Evolutionary conservation across 2,329 filamentous ascomycete genomes (phyloP).

Genomic region (Aspergillus brasiliensis): DNA sequence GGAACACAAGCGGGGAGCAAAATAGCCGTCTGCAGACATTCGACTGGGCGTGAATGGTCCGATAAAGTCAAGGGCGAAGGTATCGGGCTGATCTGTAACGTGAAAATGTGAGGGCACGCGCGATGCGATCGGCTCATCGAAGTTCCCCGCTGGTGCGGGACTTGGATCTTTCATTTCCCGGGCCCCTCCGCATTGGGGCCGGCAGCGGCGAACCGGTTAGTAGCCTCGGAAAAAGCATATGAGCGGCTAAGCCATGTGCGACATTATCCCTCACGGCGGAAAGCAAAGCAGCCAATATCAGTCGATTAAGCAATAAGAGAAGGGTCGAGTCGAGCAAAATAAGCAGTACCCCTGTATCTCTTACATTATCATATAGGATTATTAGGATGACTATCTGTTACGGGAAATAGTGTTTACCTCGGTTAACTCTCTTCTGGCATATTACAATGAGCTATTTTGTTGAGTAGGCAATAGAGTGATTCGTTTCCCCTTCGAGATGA

Average conservation of each 20-base stretch:
- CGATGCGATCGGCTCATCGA: conserved; percentile 19
- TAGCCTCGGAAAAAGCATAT: conserved; percentile 10
- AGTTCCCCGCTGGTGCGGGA: conserved; percentile 24
- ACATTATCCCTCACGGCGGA: neutral
- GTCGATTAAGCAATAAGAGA: no score
- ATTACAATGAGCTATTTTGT: neutral
- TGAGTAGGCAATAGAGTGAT: neutral
- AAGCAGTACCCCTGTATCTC: no score
- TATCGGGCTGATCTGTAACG: conserved; percentile 16
- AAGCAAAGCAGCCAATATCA: no score
- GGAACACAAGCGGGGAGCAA: conserved; percentile 22
- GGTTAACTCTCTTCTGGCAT: neutral
- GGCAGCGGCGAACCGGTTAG: conserved; percentile 5
- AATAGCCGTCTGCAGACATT: conserved; percentile 34
- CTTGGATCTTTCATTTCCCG: conserved; percentile 21
- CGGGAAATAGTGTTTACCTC: neutral
- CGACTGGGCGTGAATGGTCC: conserved; percentile 9
- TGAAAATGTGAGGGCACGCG: conserved; percentile 17
- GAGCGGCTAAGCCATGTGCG: neutral
- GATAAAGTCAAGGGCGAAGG: conserved; percentile 6
- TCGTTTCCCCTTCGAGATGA: neutral
- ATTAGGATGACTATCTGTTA: neutral
- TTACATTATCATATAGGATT: neutral
- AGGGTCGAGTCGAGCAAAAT: no score
- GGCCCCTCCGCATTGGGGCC: conserved; percentile 25